These are phyloP conservation scores for Blastobotrys capitulatus DNA, from an alignment of 1,139 yeast genomes.

Conservation along the genomic window DNA sequence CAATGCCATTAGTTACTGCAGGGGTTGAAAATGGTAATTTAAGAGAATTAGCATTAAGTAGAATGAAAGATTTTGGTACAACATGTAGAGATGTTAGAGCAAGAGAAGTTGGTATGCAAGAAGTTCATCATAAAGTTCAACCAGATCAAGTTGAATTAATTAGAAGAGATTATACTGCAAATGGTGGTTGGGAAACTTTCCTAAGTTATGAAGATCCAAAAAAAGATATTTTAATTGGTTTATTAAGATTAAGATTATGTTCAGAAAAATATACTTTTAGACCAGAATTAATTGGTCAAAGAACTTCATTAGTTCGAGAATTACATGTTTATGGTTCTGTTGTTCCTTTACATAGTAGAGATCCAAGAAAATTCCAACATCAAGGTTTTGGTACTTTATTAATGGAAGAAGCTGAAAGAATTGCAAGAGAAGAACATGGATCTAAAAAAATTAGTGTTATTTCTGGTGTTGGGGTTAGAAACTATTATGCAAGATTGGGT, in stretches of 20 bases:
- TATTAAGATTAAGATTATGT: constrained; percentile 82
- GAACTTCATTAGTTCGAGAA: constrained; percentile 90
- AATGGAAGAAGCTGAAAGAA: constrained; percentile 98
- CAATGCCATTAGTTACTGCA: constrained; percentile 97
- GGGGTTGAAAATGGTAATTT: constrained; percentile 98
- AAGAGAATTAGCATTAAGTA: constrained; percentile 89
- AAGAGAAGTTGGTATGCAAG: constrained; percentile 98
- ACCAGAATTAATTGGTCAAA: constrained; percentile 78
- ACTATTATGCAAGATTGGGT: constrained; percentile 88
- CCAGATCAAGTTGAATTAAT: constrained; percentile 97
- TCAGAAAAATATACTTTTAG: constrained; percentile 85
- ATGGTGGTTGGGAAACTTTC: constrained; percentile 99
- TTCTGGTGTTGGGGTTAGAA: constrained; percentile 96
- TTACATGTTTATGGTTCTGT: constrained; percentile 96
- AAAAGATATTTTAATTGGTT: constrained; percentile 90
- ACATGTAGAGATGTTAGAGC: constrained; percentile 97
- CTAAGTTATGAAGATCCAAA: constrained; percentile 95
- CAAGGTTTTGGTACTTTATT: constrained; percentile 97
- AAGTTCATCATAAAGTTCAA: constrained; percentile 92
- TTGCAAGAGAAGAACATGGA: constrained; percentile 93
- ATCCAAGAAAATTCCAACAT: constrained; percentile 96
- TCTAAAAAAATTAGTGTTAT: constrained; percentile 87
- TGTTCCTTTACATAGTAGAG: constrained; percentile 95
- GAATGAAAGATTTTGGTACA: constrained; percentile 98
- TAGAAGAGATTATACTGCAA: constrained; percentile 93